Conservation (phyloP, 208 protist species). For the Acanthamoeba lenticulata region DNA sequence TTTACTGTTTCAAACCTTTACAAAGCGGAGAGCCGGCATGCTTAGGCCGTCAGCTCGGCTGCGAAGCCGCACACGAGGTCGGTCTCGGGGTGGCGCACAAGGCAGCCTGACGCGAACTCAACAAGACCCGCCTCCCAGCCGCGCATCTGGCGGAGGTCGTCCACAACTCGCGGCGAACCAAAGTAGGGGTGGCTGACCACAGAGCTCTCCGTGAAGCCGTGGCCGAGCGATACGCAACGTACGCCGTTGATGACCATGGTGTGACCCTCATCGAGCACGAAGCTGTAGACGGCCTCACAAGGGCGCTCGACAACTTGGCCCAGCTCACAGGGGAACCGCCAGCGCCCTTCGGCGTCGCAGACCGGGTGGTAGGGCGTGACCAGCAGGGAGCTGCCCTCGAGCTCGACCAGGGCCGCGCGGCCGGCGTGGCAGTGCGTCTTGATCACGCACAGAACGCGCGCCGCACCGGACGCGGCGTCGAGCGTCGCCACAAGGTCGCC, state of each 20-base stretch:
- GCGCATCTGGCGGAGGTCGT: conserved; percentile 53
- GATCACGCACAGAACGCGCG: conserved; percentile 77
- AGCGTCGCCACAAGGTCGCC: conserved; percentile 61
- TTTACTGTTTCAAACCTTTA: no score
- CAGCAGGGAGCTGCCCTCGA: conserved; percentile 71
- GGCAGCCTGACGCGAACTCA: conserved; percentile 1
- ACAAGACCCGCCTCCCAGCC: conserved; percentile 56
- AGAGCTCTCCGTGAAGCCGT: conserved; percentile 54
- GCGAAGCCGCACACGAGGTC: conserved; percentile 12
- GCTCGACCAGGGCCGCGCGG: conserved; percentile 30
- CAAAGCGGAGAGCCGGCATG: no score
- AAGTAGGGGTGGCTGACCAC: conserved; percentile 67
- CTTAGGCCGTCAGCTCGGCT: no score
- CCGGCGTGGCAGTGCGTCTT: conserved; percentile 28
- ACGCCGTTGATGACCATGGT: conserved; percentile 67
- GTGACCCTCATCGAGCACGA: conserved; percentile 73
- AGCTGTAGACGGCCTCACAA: conserved; percentile 77
- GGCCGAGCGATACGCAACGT: conserved; percentile 60
- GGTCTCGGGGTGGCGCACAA: background rate
- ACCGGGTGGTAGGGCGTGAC: conserved; percentile 85
- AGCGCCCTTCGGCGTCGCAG: conserved; percentile 1
- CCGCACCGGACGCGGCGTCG: background rate
- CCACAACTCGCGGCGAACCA: conserved; percentile 56
- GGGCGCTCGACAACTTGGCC: no score
- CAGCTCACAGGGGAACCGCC: conserved; percentile 75